Evolutionary conservation across 257 asterid genomes (phyloP), one percentile per base, ranked within the genome.

Genomic region (Lycium barbarum): DNA sequence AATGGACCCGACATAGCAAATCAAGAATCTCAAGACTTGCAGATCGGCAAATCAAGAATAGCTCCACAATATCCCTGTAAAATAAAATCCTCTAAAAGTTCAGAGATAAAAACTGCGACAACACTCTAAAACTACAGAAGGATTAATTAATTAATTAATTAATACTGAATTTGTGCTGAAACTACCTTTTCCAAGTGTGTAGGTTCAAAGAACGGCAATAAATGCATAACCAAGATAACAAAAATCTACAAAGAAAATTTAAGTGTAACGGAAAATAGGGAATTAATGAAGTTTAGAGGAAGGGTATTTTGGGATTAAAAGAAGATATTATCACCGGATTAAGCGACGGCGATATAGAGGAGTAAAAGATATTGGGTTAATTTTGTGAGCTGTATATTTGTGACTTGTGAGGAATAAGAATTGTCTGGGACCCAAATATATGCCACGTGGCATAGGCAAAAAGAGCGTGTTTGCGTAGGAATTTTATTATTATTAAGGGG

Each of bases 1-100:
- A 95, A 87, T 47, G 98, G 99, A 84, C 99, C 99, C 36, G 99
- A 94, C 98, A 94, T 94, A 80, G 84, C 85, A 51, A 68, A 47
- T 53, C 89, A 82, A 85, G 67, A 80, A 89, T 79, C 33, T 88
- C 79, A 88, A 84, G 73, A 84, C 80, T 72, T 33, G 40, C 10
- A 5, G 61, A 74, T 43, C 57, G 35, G 18, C 17, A 68, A 35
- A 26, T 43, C 9, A 14, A 18, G 22, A 62, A 9, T 2, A 7
- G 36, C 36, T 20, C 36, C 36, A 20, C 40, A 10, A 45, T n/a
- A n/a, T 49, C 11, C 81, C 43, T 74, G 81, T 18, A 80, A 58
- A 35, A 11, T 6, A 80, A 58, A 35, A 11, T 6, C 13, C 71
- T 55, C 4, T 1, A 10, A 1, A 17, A 8, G 6, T 17, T 35